Conservation (phyloP, 1,284 basidiomycete genomes). For the Boletus sp. region DNA sequence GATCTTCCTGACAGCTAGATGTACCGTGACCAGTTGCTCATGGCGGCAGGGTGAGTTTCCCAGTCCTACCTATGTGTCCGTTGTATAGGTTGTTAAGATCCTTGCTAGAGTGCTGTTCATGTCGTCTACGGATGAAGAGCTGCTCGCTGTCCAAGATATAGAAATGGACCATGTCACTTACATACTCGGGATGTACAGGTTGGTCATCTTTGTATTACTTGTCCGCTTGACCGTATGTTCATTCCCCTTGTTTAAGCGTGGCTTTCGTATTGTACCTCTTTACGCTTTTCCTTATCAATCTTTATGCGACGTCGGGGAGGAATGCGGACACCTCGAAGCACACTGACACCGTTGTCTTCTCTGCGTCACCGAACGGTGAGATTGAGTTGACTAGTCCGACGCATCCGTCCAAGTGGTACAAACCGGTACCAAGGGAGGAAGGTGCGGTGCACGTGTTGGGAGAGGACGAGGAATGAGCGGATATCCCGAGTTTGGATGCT, state of each 20-base stretch:
- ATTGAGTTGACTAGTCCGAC: constrained; percentile 39
- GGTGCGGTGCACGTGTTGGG: constrained; percentile 39
- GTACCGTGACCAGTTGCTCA: constrained; percentile 55
- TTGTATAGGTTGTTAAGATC: neutral
- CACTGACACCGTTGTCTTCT: constrained; percentile 23
- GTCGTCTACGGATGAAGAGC: constrained; percentile 90
- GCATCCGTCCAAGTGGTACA: constrained; percentile 44
- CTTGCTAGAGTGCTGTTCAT: constrained; percentile 75
- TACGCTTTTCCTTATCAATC: constrained; percentile 59
- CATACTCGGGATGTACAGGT: constrained; percentile 81
- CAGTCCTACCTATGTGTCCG: neutral
- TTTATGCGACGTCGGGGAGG: constrained; percentile 63
- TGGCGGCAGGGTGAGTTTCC: constrained; percentile 56
- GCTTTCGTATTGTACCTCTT: constrained; percentile 80
- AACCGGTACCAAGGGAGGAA: constrained; percentile 41
- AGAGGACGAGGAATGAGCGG: constrained; percentile 36
- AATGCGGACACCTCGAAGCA: constrained; percentile 46
- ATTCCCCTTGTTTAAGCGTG: constrained; percentile 45
- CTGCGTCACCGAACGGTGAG: constrained; percentile 25
- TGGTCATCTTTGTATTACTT: neutral
- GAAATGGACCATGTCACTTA: constrained; percentile 92
- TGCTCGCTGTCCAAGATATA: constrained; percentile 65
- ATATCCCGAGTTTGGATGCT: neutral
- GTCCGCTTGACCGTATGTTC: constrained; percentile 1
- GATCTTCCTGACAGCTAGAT: neutral